These are phyloP conservation scores for Globisporangium middletonii DNA, from an alignment of 352 stramenopile species.

Conservation along the genomic window DNA sequence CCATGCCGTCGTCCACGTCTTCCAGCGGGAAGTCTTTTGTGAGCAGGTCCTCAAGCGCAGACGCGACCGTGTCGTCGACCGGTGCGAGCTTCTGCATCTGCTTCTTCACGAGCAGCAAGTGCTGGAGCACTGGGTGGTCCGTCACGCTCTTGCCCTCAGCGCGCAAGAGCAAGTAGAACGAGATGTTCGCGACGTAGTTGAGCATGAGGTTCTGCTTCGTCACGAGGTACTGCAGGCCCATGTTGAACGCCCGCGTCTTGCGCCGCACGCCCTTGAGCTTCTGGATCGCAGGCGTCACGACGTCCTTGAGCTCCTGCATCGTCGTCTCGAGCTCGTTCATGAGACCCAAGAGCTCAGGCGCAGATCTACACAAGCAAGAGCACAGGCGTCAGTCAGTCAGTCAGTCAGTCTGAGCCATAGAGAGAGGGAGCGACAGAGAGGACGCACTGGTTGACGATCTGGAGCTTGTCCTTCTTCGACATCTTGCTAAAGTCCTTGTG, in stretches of 20 bases:
- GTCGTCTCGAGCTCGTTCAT: constrained; percentile 60
- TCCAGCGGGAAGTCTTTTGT: constrained; percentile 56
- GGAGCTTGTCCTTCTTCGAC: constrained; percentile 82
- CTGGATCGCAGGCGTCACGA: constrained; percentile 58
- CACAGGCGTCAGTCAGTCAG: background rate
- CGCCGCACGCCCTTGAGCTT: constrained; percentile 67
- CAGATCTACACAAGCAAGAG: constrained; percentile 20
- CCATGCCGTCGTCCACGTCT: constrained; percentile 41
- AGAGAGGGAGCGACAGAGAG: background rate
- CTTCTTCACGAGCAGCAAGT: constrained; percentile 73
- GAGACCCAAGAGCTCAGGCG: constrained; percentile 70
- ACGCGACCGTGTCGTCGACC: constrained; percentile 49
- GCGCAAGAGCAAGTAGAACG: constrained; percentile 79
- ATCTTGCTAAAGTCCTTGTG: constrained; percentile 83
- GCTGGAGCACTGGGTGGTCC: constrained; percentile 73
- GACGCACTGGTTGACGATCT: constrained; percentile 80
- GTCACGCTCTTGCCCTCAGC: constrained; percentile 74
- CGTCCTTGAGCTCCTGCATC: constrained; percentile 56
- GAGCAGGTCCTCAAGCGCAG: constrained; percentile 60
- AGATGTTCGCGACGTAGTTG: constrained; percentile 84
- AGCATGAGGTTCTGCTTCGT: constrained; percentile 79
- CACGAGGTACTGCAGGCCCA: constrained; percentile 67
- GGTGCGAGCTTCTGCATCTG: constrained; percentile 58
- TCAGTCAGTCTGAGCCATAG: background rate
- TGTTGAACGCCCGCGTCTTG: constrained; percentile 50